Percentiles rank a stretch among this genome's conserved stretches.
phyloP scores from a whole-genome alignment of 176 grass and related monocot genomes.

The Oryza meridionalis region DNA sequence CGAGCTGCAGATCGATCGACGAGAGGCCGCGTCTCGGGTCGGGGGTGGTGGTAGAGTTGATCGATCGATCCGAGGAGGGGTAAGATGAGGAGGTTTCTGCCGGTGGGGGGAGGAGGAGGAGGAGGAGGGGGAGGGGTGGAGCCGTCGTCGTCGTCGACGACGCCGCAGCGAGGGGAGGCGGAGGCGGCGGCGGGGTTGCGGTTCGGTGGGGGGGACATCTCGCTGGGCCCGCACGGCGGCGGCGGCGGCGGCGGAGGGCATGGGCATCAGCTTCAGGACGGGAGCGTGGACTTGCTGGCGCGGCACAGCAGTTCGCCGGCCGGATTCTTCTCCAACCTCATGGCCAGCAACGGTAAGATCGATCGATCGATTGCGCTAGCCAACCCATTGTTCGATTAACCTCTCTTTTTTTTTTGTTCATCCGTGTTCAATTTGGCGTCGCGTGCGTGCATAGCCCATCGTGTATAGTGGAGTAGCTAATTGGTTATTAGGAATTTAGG shows the following conservation, averaged over 20 bases:
- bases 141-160: constrained; percentile 53
- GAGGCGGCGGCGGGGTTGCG: constrained; percentile 15
- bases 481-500: too few species aligned
- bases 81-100: constrained; percentile 58
- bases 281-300: constrained; percentile 52
- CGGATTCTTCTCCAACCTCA: constrained; percentile 84
- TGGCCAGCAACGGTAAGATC: constrained; percentile 59
- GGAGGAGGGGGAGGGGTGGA: constrained; percentile 34
- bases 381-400: background rate
- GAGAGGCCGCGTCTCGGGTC: background rate
- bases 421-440: background rate
- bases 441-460: background rate
- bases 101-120: constrained; percentile 13
- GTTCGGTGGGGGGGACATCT: constrained; percentile 46
- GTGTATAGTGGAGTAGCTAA: too few species aligned
- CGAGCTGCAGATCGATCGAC: background rate
- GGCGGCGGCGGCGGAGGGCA: background rate
- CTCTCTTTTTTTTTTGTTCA: too few species aligned
- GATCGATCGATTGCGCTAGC: background rate
- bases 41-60: background rate
- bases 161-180: constrained; percentile 27
- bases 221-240: constrained; percentile 23
- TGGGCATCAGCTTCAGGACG: constrained; percentile 10
- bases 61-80: too few species aligned
- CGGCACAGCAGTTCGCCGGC: constrained; percentile 84